phyloP scores from a whole-genome alignment of 75 land plant species.

The Selaginella moellendorffii region DNA sequence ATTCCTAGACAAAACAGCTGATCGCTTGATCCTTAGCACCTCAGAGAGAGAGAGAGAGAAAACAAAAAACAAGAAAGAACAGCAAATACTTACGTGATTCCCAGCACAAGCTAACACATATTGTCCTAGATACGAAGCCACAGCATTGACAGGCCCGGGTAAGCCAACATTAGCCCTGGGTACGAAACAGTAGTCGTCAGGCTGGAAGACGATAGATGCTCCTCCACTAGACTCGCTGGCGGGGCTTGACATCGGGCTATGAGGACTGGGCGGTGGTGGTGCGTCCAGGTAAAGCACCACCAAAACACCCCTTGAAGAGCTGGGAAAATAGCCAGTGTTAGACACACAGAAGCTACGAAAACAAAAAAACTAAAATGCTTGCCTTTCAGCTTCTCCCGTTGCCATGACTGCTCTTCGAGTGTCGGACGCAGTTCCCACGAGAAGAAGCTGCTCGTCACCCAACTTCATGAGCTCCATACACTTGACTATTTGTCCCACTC shows the following conservation, averaged over 20 bases:
- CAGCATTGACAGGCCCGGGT: slow-evolving; percentile 59
- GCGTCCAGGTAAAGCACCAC: neutral
- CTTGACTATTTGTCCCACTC: slow-evolving; percentile 60
- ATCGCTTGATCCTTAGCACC: too few relatives aligned
- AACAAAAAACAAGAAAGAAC: too few relatives aligned
- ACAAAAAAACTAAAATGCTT: neutral
- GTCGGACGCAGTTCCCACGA: slow-evolving; percentile 72
- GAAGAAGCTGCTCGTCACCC: slow-evolving; percentile 58
- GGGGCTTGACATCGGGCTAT: too few relatives aligned
- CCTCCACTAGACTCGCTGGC: too few relatives aligned
- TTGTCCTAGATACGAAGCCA: slow-evolving; percentile 64
- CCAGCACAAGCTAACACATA: slow-evolving; percentile 84
- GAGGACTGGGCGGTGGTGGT: too few relatives aligned
- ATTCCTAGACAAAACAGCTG: slow-evolving; percentile 80
- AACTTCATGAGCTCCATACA: slow-evolving; percentile 61
- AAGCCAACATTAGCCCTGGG: slow-evolving; percentile 22
- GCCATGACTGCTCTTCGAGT: slow-evolving; percentile 63
- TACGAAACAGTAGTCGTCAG: slow-evolving; percentile 40
- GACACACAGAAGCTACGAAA: too few relatives aligned
- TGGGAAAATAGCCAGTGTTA: too few relatives aligned
- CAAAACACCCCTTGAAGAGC: neutral
- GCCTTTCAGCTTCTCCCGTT: slow-evolving; percentile 93
- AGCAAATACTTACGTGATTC: slow-evolving; percentile 58
- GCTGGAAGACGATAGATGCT: too few relatives aligned
- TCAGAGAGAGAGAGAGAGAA: too few relatives aligned